Evolutionary conservation across 176 grass and related monocot genomes (phyloP), one percentile per base, ranked within the genome.

Genomic region (Carex pumila): DNA sequence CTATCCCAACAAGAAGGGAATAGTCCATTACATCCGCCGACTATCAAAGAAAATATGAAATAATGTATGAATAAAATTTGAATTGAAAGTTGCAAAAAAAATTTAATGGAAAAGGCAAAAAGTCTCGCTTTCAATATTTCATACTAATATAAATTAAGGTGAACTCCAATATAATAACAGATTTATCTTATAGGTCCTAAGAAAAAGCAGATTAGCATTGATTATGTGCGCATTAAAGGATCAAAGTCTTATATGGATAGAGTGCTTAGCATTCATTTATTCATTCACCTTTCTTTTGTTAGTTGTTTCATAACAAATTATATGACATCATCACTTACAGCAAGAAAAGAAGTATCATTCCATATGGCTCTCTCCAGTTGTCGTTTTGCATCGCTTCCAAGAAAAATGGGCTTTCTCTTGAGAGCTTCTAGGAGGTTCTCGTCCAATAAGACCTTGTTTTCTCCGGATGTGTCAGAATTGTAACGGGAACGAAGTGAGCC

Each of bases 321-420:
- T 57, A 79, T 17, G 43, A 53, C 7, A 85, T 60, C 32, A 61
- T 31, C 86, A 82, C 80, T 68, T 91, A 98, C 92, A 82, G 92
- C 95, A 87, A 97, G 95, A 85, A 98, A 91, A 47, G 82, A 91
- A 79, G 90, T 98, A 91, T 98, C 95, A 34, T 94, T 98, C 95
- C 92, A 98, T 19, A 94, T 64, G 84, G 90, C 92, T 85, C 92
- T 88, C 77, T 98, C 95, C 68, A 94, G 88, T 79, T 62, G 84
- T 80, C 80, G 84, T 80, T 98, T 98, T 3, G 89, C 89, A 71
- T 86, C 87, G 60, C 75, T 93, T 30, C 87, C 91, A 61, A 98
- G 58, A 86, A 95, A 93, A 69, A 98, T 98, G 61, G 92, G 95
- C 6, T 91, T 94, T 36, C 88, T 91, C 86, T 88, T 80, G 56